A percentile compares a stretch with the other conserved stretches of the same genome.
phyloP scores from a whole-genome alignment of 768 basidiomycete genomes.

The Lepiota subincarnata region DNA sequence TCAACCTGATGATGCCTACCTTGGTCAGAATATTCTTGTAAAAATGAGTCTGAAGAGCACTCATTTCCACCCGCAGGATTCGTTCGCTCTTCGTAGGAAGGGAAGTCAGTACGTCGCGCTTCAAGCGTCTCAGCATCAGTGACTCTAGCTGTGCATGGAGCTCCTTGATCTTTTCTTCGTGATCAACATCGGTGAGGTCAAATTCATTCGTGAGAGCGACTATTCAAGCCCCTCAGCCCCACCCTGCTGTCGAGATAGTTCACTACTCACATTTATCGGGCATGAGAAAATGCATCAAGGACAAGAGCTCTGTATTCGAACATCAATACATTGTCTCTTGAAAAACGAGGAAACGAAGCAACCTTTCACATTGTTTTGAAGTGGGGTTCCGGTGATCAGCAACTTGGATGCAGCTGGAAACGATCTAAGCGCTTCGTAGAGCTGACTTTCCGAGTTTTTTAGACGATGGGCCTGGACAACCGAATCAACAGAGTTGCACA shows the following conservation, averaged over 20 bases:
- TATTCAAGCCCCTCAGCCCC: slow-evolving; percentile 26
- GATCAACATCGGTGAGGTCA: slow-evolving; percentile 89
- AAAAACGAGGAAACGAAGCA: slow-evolving; percentile 16
- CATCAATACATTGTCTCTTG: slow-evolving; percentile 6
- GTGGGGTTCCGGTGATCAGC: slow-evolving; percentile 95
- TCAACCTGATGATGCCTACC: slow-evolving; percentile 35
- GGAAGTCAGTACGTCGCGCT: slow-evolving; percentile 93
- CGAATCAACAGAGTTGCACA: slow-evolving; percentile 15
- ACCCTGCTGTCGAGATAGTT: not conserved
- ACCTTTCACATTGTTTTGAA: slow-evolving; percentile 99
- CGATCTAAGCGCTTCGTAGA: slow-evolving; percentile 89
- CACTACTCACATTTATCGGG: slow-evolving; percentile 83
- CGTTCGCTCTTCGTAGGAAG: slow-evolving; percentile 98
- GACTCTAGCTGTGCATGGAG: slow-evolving; percentile 89
- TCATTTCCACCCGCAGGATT: slow-evolving; percentile 97
- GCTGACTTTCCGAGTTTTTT: slow-evolving; percentile 96
- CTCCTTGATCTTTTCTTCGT: slow-evolving; percentile 93
- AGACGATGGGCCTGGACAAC: slow-evolving; percentile 80
- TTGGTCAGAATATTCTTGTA: slow-evolving; percentile 98
- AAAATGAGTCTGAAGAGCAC: slow-evolving; percentile 91
- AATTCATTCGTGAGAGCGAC: slow-evolving; percentile 94
- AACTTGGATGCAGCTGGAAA: slow-evolving; percentile 91
- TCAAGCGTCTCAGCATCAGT: slow-evolving; percentile 91
- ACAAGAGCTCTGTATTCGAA: slow-evolving; percentile 68
- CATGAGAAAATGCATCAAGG: slow-evolving; percentile 99